Evolutionary conservation across 2,329 filamentous ascomycete species (phyloP).

Genomic region (Trichoderma sp.): DNA sequence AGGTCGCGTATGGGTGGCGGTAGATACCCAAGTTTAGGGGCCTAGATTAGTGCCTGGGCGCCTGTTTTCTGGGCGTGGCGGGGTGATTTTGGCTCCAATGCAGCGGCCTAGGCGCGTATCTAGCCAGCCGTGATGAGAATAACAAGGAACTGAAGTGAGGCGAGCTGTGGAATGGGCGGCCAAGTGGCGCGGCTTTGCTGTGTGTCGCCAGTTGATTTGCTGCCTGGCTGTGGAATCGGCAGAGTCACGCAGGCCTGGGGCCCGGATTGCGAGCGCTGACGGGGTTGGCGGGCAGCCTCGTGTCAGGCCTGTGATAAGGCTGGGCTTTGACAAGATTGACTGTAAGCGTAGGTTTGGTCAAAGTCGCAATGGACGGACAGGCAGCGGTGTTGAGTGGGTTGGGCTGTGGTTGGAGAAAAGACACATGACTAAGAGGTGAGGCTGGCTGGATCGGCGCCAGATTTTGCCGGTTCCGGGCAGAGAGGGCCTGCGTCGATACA

Average conservation of each 20-base stretch:
- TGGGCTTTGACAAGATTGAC: neutral
- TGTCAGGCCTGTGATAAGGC: conserved; percentile 12
- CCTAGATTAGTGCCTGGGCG: neutral
- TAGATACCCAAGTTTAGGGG: neutral
- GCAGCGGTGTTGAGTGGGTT: conserved; percentile 2
- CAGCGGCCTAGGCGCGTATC: conserved; percentile 8
- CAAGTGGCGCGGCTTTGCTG: neutral
- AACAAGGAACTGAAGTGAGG: neutral
- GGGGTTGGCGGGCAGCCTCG: conserved; percentile 14
- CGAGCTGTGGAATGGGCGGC: neutral
- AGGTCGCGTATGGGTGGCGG: conserved; percentile 2
- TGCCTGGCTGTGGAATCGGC: neutral
- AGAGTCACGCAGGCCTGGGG: neutral
- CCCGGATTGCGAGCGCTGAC: neutral
- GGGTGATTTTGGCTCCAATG: conserved; percentile 5
- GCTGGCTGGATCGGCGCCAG: conserved; percentile 22
- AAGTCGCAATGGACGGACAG: neutral
- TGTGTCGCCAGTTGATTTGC: neutral
- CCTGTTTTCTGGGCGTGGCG: neutral
- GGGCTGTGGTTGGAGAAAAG: neutral
- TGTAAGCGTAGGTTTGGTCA: neutral
- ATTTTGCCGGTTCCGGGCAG: conserved; percentile 29
- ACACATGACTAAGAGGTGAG: conserved; percentile 1
- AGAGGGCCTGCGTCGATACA: neutral
- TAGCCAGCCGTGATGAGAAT: neutral